phyloP scores from a whole-genome alignment of 1,139 yeast genomes.

The Petasospora rhodanensis region DNA sequence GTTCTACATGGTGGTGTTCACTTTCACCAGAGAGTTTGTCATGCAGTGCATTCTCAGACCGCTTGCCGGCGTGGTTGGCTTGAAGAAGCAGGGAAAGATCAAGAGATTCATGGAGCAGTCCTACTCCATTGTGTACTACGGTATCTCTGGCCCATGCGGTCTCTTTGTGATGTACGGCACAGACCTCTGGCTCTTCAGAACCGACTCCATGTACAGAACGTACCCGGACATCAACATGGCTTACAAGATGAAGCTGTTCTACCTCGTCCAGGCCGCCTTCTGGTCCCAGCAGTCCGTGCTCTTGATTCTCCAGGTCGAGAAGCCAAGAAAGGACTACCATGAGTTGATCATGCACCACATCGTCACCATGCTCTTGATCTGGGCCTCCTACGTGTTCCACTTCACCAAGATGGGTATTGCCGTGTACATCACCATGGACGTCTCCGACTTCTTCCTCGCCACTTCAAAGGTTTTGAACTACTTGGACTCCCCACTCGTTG shows the following conservation, averaged over 20 bases:
- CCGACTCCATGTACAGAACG: constrained; percentile 68
- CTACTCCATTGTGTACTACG: constrained; percentile 78
- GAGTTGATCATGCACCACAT: constrained; percentile 93
- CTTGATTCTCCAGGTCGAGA: constrained; percentile 77
- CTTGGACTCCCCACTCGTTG: constrained; percentile 59
- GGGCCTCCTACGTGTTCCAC: constrained; percentile 90
- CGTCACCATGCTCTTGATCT: constrained; percentile 82
- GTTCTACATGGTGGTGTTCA: constrained; percentile 80
- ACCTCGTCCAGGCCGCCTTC: constrained; percentile 89
- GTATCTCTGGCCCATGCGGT: constrained; percentile 80
- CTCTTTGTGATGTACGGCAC: constrained; percentile 79
- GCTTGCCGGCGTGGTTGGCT: constrained; percentile 50
- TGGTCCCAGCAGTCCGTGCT: constrained; percentile 96
- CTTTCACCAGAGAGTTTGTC: constrained; percentile 83
- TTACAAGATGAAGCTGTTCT: constrained; percentile 69
- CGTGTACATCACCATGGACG: constrained; percentile 91
- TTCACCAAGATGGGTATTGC: constrained; percentile 95
- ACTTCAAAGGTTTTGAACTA: constrained; percentile 81
- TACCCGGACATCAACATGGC: constrained; percentile 84
- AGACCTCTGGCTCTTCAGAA: constrained; percentile 87
- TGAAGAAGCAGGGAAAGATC: constrained; percentile 26
- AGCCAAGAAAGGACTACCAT: constrained; percentile 89
- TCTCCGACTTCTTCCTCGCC: constrained; percentile 86
- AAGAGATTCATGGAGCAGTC: constrained; percentile 86
- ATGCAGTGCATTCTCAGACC: constrained; percentile 84